Base-by-base conservation (phyloP, 768 basidiomycete species). In the Tubosaeta sp. region DNA sequence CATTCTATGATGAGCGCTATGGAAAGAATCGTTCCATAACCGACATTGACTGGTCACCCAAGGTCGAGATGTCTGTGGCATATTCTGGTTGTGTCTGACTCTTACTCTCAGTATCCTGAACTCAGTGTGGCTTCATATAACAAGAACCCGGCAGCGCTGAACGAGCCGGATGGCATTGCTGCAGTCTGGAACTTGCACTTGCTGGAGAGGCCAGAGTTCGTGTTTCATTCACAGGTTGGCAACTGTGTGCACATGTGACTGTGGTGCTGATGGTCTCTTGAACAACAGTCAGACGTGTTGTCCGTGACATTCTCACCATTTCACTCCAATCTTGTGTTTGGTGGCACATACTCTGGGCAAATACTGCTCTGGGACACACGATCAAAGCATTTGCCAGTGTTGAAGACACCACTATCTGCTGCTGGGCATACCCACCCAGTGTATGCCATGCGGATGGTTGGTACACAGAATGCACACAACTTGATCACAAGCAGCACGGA, bases 341-440 rank as follows among this genome's bases (percentile, higher is more conserved):
- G 97, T 48, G 97, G 97, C 22, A 97, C 97, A n/a, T 98, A 98
- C 67, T 97, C 97, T 27, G 97, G 97, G 16, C 97, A 98, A 72
- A 95, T 99, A 55, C 74, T 99, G 26, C 80, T 98, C 0, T 99
- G 97, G 97, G 97, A 99, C 64, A 98, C 95, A 8, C 85, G 97
- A 43, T 92, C 95, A 2, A 95, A 95, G 66, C 93, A 97, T 66
- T 75, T 97, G 2, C 97, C 97, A 0, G 93, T 98, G 3, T 76
- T 97, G 45, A 99, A 98, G 74, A 97, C 97, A 6, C 97, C 97
- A 0, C 71, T 98, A 37, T 97, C 95, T 14, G 92, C 95, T 2
- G 85, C 92, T 27, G 97, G 97, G 0, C 97, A 99, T 66, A 98
- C 97, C 4, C 95, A 99, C 71, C 97, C 97, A 1, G 91, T 99